Conservation (phyloP, 768 basidiomycete species). For the Leccinellum luteum region DNA sequence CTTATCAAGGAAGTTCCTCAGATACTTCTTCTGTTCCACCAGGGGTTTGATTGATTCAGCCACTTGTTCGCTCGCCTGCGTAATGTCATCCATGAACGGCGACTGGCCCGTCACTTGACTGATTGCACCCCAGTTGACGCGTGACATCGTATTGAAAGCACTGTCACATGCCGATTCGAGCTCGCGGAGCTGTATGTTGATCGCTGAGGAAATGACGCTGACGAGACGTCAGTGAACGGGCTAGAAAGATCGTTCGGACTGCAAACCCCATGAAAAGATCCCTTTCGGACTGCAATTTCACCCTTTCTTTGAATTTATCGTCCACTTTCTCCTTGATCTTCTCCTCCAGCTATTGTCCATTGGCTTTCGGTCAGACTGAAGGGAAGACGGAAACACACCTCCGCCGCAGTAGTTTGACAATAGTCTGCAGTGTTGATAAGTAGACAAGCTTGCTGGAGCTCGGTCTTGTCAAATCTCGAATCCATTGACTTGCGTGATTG, state of each 20-base stretch:
- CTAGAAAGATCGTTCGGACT: neutral
- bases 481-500: constrained; percentile 71
- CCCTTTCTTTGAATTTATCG: constrained; percentile 69
- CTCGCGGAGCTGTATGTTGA: constrained; percentile 77
- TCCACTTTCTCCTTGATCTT: constrained; percentile 82
- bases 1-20: constrained; percentile 92
- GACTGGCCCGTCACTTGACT: constrained; percentile 89
- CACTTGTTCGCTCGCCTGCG: constrained; percentile 71
- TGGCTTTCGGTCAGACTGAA: neutral
- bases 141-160: constrained; percentile 70
- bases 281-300: constrained; percentile 81
- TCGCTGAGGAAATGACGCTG: constrained; percentile 83
- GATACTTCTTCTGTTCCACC: constrained; percentile 93
- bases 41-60: constrained; percentile 74
- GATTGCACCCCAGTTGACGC: constrained; percentile 73
- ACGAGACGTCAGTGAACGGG: neutral
- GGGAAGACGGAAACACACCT: constrained; percentile 45
- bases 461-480: constrained; percentile 67
- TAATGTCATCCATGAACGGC: constrained; percentile 73
- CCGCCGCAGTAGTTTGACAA: constrained; percentile 86
- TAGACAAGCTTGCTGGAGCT: constrained; percentile 82
- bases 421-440: constrained; percentile 97
- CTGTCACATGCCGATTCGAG: constrained; percentile 83
- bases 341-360: constrained; percentile 72
- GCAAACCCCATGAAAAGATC: constrained; percentile 86